Percentiles rank a stretch among this genome's conserved stretches.
Evolutionary conservation across 1,139 yeast species (phyloP).

Genomic region (Debaryomycetaceae sp.): DNA sequence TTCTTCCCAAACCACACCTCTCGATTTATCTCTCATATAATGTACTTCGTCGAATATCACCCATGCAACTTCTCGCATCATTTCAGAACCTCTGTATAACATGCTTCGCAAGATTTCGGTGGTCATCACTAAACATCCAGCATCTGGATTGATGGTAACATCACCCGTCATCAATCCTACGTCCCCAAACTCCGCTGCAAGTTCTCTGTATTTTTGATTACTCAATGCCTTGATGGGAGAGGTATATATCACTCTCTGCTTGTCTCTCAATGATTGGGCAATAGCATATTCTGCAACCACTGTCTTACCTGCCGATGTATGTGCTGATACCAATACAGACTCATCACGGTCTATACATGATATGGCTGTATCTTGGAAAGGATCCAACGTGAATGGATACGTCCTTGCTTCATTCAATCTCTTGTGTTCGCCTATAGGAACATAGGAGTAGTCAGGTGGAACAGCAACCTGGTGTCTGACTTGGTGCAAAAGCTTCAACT

Average conservation of each 20-base stretch:
- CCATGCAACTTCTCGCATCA: constrained; percentile 96
- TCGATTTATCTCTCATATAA: constrained; percentile 90
- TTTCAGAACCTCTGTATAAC: constrained; percentile 92
- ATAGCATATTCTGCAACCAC: constrained; percentile 99
- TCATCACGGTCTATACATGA: constrained; percentile 93
- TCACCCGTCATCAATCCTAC: constrained; percentile 98
- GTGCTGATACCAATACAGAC: constrained; percentile 97
- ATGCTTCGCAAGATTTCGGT: constrained; percentile 91
- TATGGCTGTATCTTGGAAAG: constrained; percentile 93
- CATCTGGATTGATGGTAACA: constrained; percentile 95
- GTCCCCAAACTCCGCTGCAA: constrained; percentile 88
- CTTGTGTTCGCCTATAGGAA: constrained; percentile 84
- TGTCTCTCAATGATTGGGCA: constrained; percentile 86
- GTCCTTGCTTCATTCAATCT: constrained; percentile 72
- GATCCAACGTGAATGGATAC: constrained; percentile 90
- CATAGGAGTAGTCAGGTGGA: constrained; percentile 85
- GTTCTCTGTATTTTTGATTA: constrained; percentile 93
- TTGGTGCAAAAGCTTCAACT: constrained; percentile 79
- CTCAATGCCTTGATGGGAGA: constrained; percentile 97
- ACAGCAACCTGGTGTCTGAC: constrained; percentile 97
- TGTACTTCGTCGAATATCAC: constrained; percentile 96
- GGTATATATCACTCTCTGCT: constrained; percentile 93
- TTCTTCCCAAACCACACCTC: constrained; percentile 99
- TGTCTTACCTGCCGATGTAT: constrained; percentile 98
- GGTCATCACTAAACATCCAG: constrained; percentile 96